Evolutionary conservation across 1,284 basidiomycete species (phyloP).

Genomic region (Boletus subluridellus): DNA sequence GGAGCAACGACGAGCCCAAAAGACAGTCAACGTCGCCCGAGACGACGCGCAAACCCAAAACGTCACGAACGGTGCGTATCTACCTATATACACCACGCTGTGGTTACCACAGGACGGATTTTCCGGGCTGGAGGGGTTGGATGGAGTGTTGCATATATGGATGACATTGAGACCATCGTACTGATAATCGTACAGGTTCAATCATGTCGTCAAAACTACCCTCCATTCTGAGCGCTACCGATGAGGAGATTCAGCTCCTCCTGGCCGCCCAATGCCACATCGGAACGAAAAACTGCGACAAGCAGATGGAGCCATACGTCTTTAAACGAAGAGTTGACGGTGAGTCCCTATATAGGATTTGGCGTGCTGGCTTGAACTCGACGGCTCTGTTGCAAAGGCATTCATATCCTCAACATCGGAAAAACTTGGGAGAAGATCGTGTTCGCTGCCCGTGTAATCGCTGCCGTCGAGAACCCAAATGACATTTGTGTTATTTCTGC

Average conservation of each 20-base stretch:
- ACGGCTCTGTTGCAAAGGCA: conserved; percentile 51
- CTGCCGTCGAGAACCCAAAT: conserved; percentile 95
- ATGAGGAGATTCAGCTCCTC: conserved; percentile 96
- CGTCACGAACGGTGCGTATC: conserved; percentile 24
- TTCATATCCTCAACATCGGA: conserved; percentile 96
- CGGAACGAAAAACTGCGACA: conserved; percentile 98
- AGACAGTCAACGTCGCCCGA: conserved; percentile 26
- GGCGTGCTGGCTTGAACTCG: conserved; percentile 4
- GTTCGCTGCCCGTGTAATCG: conserved; percentile 90
- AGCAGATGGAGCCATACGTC: conserved; percentile 97
- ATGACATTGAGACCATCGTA: conserved; percentile 30
- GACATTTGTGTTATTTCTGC: conserved; percentile 98
- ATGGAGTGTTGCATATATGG: conserved; percentile 31
- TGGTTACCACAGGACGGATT: conserved; percentile 19
- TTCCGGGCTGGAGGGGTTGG: conserved; percentile 28
- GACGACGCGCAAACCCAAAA: conserved; percentile 28
- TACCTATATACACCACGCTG: conserved; percentile 3
- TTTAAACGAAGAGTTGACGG: conserved; percentile 96
- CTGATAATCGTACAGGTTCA: conserved; percentile 35
- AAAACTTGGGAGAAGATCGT: conserved; percentile 99
- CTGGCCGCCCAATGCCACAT: conserved; percentile 96
- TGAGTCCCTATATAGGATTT: conserved; percentile 39
- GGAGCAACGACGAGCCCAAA: conserved; percentile 17
- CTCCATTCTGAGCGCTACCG: conserved; percentile 87
- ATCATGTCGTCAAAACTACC: conserved; percentile 85